Evolutionary conservation across 2,329 filamentous ascomycete species (phyloP).

Genomic region (Colletotrichum sp.): DNA sequence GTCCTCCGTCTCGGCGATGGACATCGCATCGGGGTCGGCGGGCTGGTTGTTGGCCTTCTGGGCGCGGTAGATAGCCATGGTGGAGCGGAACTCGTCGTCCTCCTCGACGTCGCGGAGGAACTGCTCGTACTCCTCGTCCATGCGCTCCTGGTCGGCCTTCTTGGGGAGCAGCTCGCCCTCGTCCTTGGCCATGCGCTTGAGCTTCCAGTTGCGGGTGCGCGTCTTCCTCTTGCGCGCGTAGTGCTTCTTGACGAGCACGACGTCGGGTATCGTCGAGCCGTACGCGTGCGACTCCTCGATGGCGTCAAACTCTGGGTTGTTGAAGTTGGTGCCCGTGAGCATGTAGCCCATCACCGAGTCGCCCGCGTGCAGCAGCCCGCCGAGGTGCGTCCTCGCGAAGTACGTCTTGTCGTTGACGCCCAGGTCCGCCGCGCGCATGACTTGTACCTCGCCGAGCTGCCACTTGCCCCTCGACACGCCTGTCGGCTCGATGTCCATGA

Average conservation of each 20-base stretch:
- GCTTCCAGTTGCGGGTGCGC: constrained; percentile 85
- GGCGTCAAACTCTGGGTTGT: constrained; percentile 84
- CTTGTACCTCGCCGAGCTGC: constrained; percentile 84
- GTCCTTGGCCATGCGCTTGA: constrained; percentile 91
- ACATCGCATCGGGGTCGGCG: constrained; percentile 67
- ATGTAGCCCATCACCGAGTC: constrained; percentile 94
- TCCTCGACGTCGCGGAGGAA: constrained; percentile 98
- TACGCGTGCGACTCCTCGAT: constrained; percentile 81
- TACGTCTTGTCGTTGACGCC: constrained; percentile 87
- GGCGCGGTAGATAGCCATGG: constrained; percentile 85
- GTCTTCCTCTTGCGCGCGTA: constrained; percentile 87
- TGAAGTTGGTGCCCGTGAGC: constrained; percentile 88
- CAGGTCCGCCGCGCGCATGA: constrained; percentile 86
- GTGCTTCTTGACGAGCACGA: constrained; percentile 95
- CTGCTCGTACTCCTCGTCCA: constrained; percentile 95
- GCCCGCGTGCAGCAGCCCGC: constrained; percentile 81
- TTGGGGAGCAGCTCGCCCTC: constrained; percentile 86
- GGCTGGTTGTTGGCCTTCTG: constrained; percentile 49
- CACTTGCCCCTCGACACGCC: constrained; percentile 80
- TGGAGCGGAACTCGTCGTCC: constrained; percentile 84
- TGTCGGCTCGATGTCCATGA: constrained; percentile 90
- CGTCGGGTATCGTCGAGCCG: constrained; percentile 82
- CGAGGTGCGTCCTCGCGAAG: constrained; percentile 89
- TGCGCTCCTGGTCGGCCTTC: constrained; percentile 84
- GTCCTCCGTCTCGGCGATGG: constrained; percentile 66